A percentile compares a stretch with the other conserved stretches of the same genome.
Evolutionary conservation across 345 rosid genomes (phyloP).

Genomic region (Eucalyptus grandis): DNA sequence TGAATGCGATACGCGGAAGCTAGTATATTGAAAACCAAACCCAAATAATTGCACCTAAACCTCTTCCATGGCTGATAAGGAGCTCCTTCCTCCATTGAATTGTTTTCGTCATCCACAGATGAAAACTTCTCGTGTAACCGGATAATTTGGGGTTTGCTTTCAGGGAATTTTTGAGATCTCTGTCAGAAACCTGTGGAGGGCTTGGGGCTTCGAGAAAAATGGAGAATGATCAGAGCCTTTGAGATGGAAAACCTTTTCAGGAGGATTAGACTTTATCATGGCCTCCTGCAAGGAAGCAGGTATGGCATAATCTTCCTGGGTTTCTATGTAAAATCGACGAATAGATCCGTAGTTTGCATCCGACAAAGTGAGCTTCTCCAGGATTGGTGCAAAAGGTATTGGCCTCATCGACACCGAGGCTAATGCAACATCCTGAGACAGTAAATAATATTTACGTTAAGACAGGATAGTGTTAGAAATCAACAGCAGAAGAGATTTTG

Average conservation of each 20-base stretch:
- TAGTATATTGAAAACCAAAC: not conserved
- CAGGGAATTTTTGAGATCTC: constrained; percentile 36
- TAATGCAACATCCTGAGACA: constrained; percentile 6
- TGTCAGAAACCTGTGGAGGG: constrained; percentile 33
- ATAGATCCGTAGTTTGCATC: constrained; percentile 39
- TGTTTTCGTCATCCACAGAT: not conserved
- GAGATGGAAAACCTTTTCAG: constrained; percentile 37
- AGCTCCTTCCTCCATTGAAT: not conserved
- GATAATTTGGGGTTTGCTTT: not conserved
- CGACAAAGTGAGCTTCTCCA: constrained; percentile 30
- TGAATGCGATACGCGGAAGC: not conserved
- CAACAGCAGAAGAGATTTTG: not conserved
- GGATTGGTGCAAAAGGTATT: constrained; percentile 22
- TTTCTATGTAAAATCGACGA: constrained; percentile 43
- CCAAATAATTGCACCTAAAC: not conserved
- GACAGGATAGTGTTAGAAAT: not conserved
- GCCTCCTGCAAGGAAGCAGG: constrained; percentile 35
- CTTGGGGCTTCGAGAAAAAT: constrained; percentile 65
- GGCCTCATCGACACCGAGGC: constrained; percentile 33
- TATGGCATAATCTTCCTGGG: constrained; percentile 41
- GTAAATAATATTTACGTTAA: not conserved
- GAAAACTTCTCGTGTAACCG: not conserved
- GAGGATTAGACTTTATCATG: constrained; percentile 45
- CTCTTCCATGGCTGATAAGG: not conserved
- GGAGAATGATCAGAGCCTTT: constrained; percentile 75